Evolutionary conservation across 2,329 filamentous ascomycete genomes (phyloP).

Genomic region (Pleurostoma richardsiae): DNA sequence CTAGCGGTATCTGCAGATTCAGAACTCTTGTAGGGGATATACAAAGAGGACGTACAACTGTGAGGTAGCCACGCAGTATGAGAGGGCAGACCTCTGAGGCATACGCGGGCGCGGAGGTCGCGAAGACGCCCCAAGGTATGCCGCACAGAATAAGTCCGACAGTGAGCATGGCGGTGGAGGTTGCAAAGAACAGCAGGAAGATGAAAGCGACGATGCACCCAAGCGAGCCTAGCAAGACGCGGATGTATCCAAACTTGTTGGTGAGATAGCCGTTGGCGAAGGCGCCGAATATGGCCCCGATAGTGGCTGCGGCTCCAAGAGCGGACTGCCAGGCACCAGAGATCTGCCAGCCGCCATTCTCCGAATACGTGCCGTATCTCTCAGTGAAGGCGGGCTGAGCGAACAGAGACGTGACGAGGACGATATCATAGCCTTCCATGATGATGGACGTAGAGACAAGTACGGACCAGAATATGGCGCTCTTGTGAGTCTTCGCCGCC

Average conservation of each 20-base stretch:
- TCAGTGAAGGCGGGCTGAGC: slow-evolving; percentile 19
- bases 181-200: slow-evolving; percentile 28
- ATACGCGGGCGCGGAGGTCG: slow-evolving; percentile 26
- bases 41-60: neutral
- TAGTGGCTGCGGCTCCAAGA: neutral
- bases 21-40: too few species aligned
- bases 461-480: slow-evolving; percentile 11
- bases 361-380: slow-evolving; percentile 17
- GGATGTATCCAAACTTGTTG: slow-evolving; percentile 25
- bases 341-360: slow-evolving; percentile 25
- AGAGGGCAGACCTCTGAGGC: slow-evolving; percentile 25
- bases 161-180: slow-evolving; percentile 19
- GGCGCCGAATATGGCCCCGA: slow-evolving; percentile 36
- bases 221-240: slow-evolving; percentile 25
- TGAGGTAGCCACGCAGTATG: slow-evolving; percentile 24
- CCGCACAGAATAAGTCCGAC: slow-evolving; percentile 26
- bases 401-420: slow-evolving; percentile 26
- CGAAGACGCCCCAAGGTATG: slow-evolving; percentile 23
- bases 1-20: too few species aligned
- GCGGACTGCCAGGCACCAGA: slow-evolving; percentile 35
- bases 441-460: slow-evolving; percentile 10
- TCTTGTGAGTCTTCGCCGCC: neutral
- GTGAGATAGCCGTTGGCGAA: slow-evolving; percentile 31
- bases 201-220: slow-evolving; percentile 24
- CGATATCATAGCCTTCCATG: slow-evolving; percentile 22